A percentile compares a stretch with the other conserved stretches of the same genome.
Evolutionary conservation across 306 rosid species (phyloP).

Genomic region (Rubus idaeus): DNA sequence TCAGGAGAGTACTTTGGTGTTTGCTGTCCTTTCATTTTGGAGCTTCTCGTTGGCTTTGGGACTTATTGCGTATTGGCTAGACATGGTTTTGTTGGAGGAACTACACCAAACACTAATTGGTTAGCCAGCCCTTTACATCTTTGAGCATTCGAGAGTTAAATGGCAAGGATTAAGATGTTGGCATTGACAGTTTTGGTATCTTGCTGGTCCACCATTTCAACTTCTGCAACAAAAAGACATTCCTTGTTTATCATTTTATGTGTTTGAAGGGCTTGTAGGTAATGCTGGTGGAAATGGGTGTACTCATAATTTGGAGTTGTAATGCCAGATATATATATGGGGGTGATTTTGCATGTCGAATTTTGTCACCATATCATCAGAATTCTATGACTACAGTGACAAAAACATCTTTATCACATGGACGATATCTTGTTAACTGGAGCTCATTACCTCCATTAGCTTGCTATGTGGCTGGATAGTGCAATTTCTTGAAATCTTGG

Average conservation of each 20-base stretch:
- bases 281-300: not conserved
- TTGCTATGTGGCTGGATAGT: conserved; percentile 1
- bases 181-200: not conserved
- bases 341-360: conserved; percentile 10
- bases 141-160: not conserved
- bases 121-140: not conserved
- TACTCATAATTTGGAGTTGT: conserved; percentile 18
- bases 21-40: conserved; percentile 5
- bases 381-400: conserved; percentile 31
- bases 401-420: conserved; percentile 47
- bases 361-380: conserved; percentile 19
- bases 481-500: conserved; percentile 23
- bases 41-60: not conserved
- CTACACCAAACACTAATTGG: not conserved
- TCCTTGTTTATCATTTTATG: not conserved
- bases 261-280: not conserved
- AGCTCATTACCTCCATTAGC: conserved; percentile 7
- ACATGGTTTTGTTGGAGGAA: not conserved
- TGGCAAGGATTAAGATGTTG: not conserved
- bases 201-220: not conserved
- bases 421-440: conserved; percentile 20
- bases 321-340: conserved; percentile 10
- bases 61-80: not conserved
- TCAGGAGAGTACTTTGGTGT: conserved; percentile 14
- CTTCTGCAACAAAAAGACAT: conserved; percentile 3